Percentiles rank a stretch among this genome's conserved stretches.
Evolutionary conservation across 345 rosid species (phyloP).

Genomic region (Dimocarpus longan): DNA sequence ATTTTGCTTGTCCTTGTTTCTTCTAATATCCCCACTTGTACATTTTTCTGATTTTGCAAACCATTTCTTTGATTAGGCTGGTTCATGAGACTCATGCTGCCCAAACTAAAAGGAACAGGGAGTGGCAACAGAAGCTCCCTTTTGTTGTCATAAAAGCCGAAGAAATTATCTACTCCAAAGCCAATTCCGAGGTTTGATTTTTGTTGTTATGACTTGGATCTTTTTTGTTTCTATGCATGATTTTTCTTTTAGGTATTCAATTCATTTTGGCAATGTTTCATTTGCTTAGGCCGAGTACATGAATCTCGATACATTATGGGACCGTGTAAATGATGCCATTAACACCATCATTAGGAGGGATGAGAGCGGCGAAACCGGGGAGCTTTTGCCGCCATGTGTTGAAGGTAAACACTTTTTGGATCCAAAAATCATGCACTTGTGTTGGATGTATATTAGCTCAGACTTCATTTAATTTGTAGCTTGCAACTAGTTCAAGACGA

Average conservation of each 20-base stretch:
- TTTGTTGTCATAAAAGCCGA: slow-evolving; percentile 81
- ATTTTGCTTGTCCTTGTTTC: slow-evolving; percentile 13
- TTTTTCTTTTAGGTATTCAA: slow-evolving; percentile 16
- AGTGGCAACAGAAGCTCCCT: slow-evolving; percentile 93
- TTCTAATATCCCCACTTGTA: not conserved
- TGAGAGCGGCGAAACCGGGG: slow-evolving; percentile 76
- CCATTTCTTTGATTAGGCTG: slow-evolving; percentile 57
- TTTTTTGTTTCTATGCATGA: slow-evolving; percentile 3
- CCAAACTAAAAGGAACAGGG: slow-evolving; percentile 76
- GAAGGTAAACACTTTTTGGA: slow-evolving; percentile 64
- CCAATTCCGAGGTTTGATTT: slow-evolving; percentile 84
- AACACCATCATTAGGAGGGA: slow-evolving; percentile 92
- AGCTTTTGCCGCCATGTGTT: slow-evolving; percentile 94
- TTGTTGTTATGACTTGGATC: slow-evolving; percentile 23
- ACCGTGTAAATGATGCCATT: slow-evolving; percentile 87
- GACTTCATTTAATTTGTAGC: slow-evolving; percentile 4
- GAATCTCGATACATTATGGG: slow-evolving; percentile 80
- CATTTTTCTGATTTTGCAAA: slow-evolving; percentile 19
- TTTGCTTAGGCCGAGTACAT: slow-evolving; percentile 72
- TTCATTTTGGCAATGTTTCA: slow-evolving; percentile 7
- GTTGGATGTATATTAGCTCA: slow-evolving; percentile 17
- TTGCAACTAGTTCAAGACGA: slow-evolving; percentile 3
- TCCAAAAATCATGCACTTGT: slow-evolving; percentile 16
- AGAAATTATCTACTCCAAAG: slow-evolving; percentile 97
- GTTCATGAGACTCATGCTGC: slow-evolving; percentile 62